Evolutionary conservation across 805 yeast species (phyloP).

Genomic region (Komagataella phaffii): DNA sequence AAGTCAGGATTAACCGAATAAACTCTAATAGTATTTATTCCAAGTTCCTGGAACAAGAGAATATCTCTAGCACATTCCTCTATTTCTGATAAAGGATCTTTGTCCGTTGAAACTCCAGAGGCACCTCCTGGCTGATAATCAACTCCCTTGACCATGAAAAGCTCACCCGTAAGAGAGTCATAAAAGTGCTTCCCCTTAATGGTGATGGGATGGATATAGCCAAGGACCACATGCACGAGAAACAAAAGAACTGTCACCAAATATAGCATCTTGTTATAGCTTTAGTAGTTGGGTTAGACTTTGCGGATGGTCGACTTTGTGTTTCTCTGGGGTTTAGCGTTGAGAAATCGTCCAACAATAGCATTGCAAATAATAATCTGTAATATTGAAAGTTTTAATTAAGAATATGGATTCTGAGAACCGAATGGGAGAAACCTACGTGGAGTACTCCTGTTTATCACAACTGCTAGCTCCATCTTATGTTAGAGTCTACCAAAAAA

Average conservation of each 20-base stretch:
- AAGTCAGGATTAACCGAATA: slow-evolving; percentile 65
- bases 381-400: no score
- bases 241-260: neutral
- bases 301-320: neutral
- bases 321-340: neutral
- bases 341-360: neutral
- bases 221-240: neutral
- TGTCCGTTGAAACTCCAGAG: slow-evolving; percentile 42
- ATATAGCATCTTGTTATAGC: neutral
- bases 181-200: slow-evolving; percentile 61
- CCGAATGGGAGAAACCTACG: neutral
- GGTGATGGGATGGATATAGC: slow-evolving; percentile 43
- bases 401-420: no score
- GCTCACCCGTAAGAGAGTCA: slow-evolving; percentile 61
- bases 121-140: slow-evolving; percentile 97
- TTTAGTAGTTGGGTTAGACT: neutral
- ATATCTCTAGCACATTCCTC: slow-evolving; percentile 53
- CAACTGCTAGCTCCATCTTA: no score
- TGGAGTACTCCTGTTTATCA: no score
- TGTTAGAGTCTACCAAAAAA: no score
- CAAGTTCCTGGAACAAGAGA: slow-evolving; percentile 49
- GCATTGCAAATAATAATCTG: neutral
- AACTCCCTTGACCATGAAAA: slow-evolving; percentile 78
- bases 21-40: slow-evolving; percentile 64
- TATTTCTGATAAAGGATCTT: slow-evolving; percentile 58